Conservation (phyloP, 2,329 filamentous ascomycete genomes). For the Metarhizium anisopliae region DNA sequence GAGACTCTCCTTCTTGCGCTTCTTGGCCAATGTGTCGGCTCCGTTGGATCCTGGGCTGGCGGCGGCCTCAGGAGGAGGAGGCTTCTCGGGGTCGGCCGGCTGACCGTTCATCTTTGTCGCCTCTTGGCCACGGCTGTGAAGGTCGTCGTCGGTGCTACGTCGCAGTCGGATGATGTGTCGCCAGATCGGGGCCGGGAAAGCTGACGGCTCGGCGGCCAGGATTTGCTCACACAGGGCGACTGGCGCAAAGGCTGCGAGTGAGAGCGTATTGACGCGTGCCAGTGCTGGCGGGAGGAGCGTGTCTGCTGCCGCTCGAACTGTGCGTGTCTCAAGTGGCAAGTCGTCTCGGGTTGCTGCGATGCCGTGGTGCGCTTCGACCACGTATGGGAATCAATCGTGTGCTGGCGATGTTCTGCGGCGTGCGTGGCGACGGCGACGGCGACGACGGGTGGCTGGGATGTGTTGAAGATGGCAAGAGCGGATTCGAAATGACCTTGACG, state of each 20-base stretch:
- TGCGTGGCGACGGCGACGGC: not conserved
- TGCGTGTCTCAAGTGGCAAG: constrained; percentile 2
- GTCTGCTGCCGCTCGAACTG: not conserved
- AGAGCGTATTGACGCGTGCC: not conserved
- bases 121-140: not conserved
- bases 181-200: not conserved
- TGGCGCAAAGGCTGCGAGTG: not conserved
- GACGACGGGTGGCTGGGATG: not conserved
- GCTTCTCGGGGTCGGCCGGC: constrained; percentile 22
- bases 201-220: not conserved
- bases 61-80: constrained; percentile 6
- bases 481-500: not conserved
- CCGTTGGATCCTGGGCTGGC: constrained; percentile 17
- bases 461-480: not conserved
- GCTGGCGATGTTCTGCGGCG: no score
- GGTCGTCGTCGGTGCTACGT: not conserved
- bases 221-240: not conserved
- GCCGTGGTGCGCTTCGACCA: not conserved
- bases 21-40: constrained; percentile 40
- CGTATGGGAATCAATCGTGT: not conserved
- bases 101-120: constrained; percentile 19
- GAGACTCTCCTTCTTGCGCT: constrained; percentile 64
- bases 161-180: not conserved
- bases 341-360: not conserved
- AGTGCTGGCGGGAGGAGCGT: not conserved